These are phyloP conservation scores for Lactuca sativa DNA, from an alignment of 129 eudicot species.

Conservation along the genomic window DNA sequence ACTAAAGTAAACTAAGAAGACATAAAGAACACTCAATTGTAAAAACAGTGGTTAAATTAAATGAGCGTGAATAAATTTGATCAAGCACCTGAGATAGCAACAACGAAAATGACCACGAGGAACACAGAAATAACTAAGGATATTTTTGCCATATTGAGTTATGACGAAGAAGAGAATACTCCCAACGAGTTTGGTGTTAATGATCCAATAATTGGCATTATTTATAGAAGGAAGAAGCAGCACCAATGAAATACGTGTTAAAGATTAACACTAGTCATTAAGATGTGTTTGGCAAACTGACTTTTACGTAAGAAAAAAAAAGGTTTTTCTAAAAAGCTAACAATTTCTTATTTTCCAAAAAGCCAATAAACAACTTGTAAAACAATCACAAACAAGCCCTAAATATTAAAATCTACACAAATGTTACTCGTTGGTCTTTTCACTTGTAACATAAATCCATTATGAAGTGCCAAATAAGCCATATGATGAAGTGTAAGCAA, in stretches of 20 bases:
- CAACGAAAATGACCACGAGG: constrained; percentile 5
- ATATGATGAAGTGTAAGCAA: no score
- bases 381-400: no score
- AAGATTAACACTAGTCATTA: neutral
- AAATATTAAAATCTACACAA: no score
- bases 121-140: constrained; percentile 2
- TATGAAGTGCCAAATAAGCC: no score
- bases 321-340: no score
- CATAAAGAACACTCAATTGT: neutral
- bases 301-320: no score
- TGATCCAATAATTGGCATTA: neutral
- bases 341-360: no score
- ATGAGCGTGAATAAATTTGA: neutral
- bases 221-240: constrained; percentile 6
- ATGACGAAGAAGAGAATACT: neutral
- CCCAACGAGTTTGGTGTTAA: neutral
- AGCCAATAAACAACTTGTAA: no score
- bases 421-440: no score
- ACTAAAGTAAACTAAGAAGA: neutral
- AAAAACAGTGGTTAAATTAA: neutral
- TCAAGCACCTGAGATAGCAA: constrained; percentile 26
- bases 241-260: neutral
- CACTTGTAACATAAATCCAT: no score
- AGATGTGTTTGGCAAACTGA: no score
- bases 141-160: constrained; percentile 13